Percentiles rank a stretch among this genome's conserved stretches.
Evolutionary conservation across 768 basidiomycete genomes (phyloP).

Genomic region (Nidularia pulvinata): DNA sequence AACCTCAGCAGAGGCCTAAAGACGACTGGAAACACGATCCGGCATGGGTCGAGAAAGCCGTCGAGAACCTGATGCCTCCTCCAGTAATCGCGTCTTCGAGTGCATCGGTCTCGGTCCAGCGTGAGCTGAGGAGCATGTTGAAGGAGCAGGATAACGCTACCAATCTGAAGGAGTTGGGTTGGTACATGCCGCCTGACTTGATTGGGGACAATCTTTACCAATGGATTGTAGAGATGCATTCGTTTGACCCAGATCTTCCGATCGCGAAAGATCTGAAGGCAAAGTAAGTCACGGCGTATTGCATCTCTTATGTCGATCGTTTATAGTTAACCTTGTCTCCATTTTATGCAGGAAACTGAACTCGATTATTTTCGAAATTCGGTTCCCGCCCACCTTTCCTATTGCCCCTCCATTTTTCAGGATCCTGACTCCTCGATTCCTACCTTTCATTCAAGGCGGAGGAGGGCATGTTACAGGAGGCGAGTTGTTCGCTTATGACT

Average conservation of each 20-base stretch:
- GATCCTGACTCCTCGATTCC: slow-evolving; percentile 70
- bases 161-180: slow-evolving; percentile 57
- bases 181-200: slow-evolving; percentile 69
- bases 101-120: slow-evolving; percentile 57
- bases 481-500: slow-evolving; percentile 14
- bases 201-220: slow-evolving; percentile 70
- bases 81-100: slow-evolving; percentile 53
- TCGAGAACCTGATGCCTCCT: slow-evolving; percentile 55
- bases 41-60: slow-evolving; percentile 41
- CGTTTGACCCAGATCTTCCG: slow-evolving; percentile 60
- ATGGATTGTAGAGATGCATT: slow-evolving; percentile 76
- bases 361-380: slow-evolving; percentile 72
- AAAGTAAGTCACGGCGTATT: slow-evolving; percentile 27
- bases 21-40: slow-evolving; percentile 58
- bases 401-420: slow-evolving; percentile 77
- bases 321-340: too few species aligned
- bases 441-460: slow-evolving; percentile 70
- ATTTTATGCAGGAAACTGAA: slow-evolving; percentile 42
- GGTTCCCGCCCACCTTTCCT: slow-evolving; percentile 67
- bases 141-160: slow-evolving; percentile 50
- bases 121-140: slow-evolving; percentile 62
- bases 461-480: slow-evolving; percentile 71
- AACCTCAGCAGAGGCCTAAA: slow-evolving; percentile 15
- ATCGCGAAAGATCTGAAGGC: slow-evolving; percentile 59
- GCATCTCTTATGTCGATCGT: not conserved